Percentiles rank a stretch among this genome's conserved stretches.
These are phyloP conservation scores for Avena sativa DNA, from an alignment of 176 grass and related monocot species.

Conservation along the genomic window DNA sequence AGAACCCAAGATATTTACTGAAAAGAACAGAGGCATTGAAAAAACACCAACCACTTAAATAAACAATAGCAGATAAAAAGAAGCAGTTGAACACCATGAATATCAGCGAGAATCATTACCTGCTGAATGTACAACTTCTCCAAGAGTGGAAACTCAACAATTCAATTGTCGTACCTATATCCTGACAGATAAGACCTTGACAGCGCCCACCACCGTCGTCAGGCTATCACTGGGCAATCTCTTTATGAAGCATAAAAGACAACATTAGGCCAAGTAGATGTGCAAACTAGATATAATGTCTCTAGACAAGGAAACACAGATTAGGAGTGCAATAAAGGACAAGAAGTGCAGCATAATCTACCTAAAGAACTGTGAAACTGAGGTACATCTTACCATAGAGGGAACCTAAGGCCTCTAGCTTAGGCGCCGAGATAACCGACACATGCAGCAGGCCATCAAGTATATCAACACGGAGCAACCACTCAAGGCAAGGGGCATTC, in stretches of 20 bases:
- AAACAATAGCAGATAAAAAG: not conserved
- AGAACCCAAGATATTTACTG: not conserved
- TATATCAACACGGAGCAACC: not conserved
- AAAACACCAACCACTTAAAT: too few relatives aligned
- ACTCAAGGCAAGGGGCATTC: slow-evolving; percentile 24
- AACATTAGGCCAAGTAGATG: not conserved
- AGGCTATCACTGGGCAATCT: not conserved
- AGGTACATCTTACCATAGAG: not conserved
- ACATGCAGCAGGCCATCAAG: not conserved
- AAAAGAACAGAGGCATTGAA: not conserved
- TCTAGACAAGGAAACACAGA: not conserved
- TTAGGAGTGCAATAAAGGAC: not conserved
- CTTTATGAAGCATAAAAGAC: not conserved
- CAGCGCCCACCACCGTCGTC: not conserved
- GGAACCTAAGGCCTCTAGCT: not conserved
- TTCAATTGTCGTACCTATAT: not conserved
- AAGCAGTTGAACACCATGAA: not conserved
- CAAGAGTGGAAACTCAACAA: slow-evolving; percentile 22
- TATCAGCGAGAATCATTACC: not conserved
- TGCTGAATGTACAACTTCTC: slow-evolving; percentile 28
- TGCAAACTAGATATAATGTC: not conserved
- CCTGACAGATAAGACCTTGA: not conserved
- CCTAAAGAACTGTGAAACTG: too few relatives aligned
- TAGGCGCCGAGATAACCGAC: not conserved
- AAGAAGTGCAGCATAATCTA: not conserved